A percentile compares a stretch with the other conserved stretches of the same genome.
Evolutionary conservation across 2,329 filamentous ascomycete genomes (phyloP).

Genomic region (Aspergillus fumigatus): DNA sequence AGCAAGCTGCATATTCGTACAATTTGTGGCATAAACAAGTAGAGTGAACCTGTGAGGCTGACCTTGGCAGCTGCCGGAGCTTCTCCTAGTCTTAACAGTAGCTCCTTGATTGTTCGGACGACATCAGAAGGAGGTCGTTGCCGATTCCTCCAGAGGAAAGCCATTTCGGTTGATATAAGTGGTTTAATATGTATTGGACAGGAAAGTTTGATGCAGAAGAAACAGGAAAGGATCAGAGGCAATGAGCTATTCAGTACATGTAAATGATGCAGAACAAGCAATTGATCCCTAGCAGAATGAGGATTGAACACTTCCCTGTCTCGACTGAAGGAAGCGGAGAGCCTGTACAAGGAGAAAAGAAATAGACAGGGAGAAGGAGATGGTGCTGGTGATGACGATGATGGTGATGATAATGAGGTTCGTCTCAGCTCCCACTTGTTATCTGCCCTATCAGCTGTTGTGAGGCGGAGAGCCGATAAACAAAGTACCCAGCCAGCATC

Average conservation of each 20-base stretch:
- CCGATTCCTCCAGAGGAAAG: conserved; percentile 62
- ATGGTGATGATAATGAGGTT: neutral
- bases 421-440: neutral
- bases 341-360: neutral
- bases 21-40: neutral
- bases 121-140: conserved; percentile 60
- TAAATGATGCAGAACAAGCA: neutral
- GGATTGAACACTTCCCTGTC: neutral
- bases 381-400: neutral
- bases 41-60: conserved; percentile 7
- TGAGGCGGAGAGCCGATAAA: conserved; percentile 15
- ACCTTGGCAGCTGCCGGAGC: conserved; percentile 55
- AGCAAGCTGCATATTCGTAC: conserved; percentile 4
- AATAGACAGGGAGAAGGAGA: neutral
- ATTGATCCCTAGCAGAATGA: conserved; percentile 1
- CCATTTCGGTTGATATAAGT: conserved; percentile 47
- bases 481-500: conserved; percentile 10
- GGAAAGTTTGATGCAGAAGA: conserved; percentile 1
- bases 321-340: neutral
- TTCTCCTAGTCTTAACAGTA: conserved; percentile 58
- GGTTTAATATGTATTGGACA: conserved; percentile 2
- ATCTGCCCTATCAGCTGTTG: conserved; percentile 6
- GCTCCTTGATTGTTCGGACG: conserved; percentile 59
- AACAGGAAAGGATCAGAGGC: neutral
- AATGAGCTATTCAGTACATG: neutral